Percentiles rank a stretch among this genome's conserved stretches.
Evolutionary conservation across 2,329 filamentous ascomycete species (phyloP).

Genomic region (Aspergillus niger): DNA sequence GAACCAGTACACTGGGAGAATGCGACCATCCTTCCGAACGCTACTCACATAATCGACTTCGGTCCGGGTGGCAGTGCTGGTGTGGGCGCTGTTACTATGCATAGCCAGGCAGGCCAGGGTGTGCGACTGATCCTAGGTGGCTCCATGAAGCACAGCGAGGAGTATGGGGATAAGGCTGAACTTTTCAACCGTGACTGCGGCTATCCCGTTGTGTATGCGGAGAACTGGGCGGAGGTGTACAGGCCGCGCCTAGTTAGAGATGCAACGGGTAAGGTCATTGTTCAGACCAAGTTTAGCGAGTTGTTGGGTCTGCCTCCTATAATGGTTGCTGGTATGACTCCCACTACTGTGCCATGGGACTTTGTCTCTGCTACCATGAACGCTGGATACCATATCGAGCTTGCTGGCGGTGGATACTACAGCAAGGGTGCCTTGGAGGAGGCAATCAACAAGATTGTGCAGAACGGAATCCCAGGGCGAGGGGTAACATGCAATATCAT

Average conservation of each 20-base stretch:
- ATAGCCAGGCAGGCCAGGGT: conserved; percentile 34
- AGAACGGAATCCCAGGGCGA: background rate
- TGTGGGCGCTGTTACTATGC: conserved; percentile 31
- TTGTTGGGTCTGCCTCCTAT: conserved; percentile 3
- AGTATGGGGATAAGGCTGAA: background rate
- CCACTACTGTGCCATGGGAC: conserved; percentile 7
- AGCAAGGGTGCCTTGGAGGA: background rate
- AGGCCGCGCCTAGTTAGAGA: background rate
- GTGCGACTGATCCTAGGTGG: conserved; percentile 29
- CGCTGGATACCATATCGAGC: conserved; percentile 10
- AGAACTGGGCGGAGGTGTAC: background rate
- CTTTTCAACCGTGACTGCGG: background rate
- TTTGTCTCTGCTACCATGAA: conserved; percentile 9
- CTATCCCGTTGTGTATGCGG: background rate
- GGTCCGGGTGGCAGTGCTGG: conserved; percentile 34
- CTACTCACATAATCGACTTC: conserved; percentile 39
- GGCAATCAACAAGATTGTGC: conserved; percentile 3
- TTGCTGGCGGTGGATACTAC: conserved; percentile 9
- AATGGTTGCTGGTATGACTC: conserved; percentile 13
- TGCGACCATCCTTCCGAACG: conserved; percentile 56
- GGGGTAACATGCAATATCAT: conserved; percentile 11
- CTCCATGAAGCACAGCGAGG: background rate
- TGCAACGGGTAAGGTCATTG: background rate
- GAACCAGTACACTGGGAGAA: conserved; percentile 60
- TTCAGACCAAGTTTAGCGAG: conserved; percentile 5